Conservation (phyloP, 176 grass and related monocot species). For the Aechmea fasciata region DNA sequence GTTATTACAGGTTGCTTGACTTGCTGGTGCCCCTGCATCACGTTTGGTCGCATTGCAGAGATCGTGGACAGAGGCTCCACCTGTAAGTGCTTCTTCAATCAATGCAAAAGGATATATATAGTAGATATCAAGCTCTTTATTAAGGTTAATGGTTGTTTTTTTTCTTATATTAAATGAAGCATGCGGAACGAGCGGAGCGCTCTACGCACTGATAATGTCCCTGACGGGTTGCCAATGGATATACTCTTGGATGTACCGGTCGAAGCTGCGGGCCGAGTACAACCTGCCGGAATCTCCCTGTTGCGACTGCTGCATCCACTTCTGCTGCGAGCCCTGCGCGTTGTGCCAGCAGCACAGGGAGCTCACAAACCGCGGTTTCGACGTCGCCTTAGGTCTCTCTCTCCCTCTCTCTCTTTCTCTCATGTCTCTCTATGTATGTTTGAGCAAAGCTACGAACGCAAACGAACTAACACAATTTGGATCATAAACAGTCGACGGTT, state of each 20-base stretch:
- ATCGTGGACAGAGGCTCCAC: constrained; percentile 46
- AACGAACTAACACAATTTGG: background rate
- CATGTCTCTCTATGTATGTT: background rate
- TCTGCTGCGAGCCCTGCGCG: constrained; percentile 9
- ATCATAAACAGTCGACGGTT: too few relatives aligned
- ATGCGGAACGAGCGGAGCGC: background rate
- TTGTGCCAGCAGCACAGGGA: constrained; percentile 18
- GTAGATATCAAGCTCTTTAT: background rate
- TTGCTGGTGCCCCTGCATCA: constrained; percentile 57
- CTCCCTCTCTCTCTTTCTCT: background rate
- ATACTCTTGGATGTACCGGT: constrained; percentile 18
- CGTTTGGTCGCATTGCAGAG: constrained; percentile 41
- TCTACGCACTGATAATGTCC: background rate
- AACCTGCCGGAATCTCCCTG: constrained; percentile 2
- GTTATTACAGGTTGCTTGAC: constrained; percentile 38
- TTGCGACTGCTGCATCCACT: constrained; percentile 16
- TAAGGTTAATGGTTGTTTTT: background rate
- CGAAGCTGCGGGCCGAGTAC: constrained; percentile 9
- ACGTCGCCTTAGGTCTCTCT: constrained; percentile 1
- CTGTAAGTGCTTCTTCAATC: constrained; percentile 13
- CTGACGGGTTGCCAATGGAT: background rate
- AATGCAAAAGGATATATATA: background rate
- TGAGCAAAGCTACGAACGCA: background rate
- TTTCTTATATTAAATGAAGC: background rate
- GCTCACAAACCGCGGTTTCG: constrained; percentile 10